Base-by-base conservation (phyloP, 495 filamentous ascomycete species). In the Penicillium chermesinum region DNA sequence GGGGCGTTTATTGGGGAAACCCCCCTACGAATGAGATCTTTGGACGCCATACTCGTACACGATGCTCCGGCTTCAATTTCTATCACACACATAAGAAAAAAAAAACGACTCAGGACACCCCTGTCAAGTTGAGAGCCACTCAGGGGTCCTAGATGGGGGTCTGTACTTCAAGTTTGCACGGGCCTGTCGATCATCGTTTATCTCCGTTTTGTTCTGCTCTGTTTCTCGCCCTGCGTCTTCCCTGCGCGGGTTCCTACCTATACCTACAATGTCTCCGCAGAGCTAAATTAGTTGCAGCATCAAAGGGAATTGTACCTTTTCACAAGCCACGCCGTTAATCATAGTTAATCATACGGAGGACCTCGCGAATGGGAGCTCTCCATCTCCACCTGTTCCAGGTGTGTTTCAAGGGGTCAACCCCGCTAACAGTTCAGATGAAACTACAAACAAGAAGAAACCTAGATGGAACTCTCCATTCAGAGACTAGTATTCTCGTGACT, bases 141-240 rank as follows among this genome's bases (percentile, higher is more conserved):
- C n/a, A n/a, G n/a, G 25, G 25, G 10, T 30, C 25, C 5, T 10
- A 30, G 25, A 44, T 30, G 42, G 42, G 15, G 27, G 42, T 32
- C 18, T 25, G 42, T 44, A 34, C 35, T 25, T 30, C 33, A 25
- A 21, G 27, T 44, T 44, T 44, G 42, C 42, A 44, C 42, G 42
- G 42, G 32, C 42, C 42, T 30, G 42, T 33, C 42, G 42, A 44
- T 44, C 42, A 10, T 27, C 34, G 3, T 16, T 20, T 15, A 38
- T 17, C 37, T 39, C 16, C 17, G 17, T 2, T 19, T 4, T 30
- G 5, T 30, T 30, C 25, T 4, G 10, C 25, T 30, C 10, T 30
- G 25, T 30, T 30, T 30, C 25, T 30, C 25, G 5, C 25, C 25
- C 25, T 5, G 25, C 25, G 10, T 10, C 25, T 5, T 30, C 25